Base-by-base conservation (phyloP, 2,329 filamentous ascomycete species). In the Pseudocercospora ulei region DNA sequence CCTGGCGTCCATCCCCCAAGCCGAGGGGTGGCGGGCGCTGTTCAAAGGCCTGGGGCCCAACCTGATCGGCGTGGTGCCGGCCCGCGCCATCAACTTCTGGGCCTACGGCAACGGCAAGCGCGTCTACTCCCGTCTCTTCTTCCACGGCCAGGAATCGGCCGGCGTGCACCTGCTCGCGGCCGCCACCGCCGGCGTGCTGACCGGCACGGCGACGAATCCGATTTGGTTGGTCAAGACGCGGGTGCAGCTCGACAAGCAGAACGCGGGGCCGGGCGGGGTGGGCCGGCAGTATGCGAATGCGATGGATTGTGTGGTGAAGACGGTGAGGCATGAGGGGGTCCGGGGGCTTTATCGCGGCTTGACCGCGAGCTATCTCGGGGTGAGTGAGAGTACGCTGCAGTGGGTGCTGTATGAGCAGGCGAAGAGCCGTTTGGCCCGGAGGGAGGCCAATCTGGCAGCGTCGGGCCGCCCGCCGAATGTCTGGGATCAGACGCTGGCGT, bases 151-250 rank as follows among this genome's bases (percentile, higher is more conserved):
- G 52, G 75, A 86, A 56, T 73, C 76, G 8, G 73, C 81, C 0
- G 81, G 75, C 70, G 78, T 94, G 7, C 85, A 94, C 59, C 69
- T 94, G 5, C 67, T 74, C 30, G 79, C 85, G 1, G 87, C 82
- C 3, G 76, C 82, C 1, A 70, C 73, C 9, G 86, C 87, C 1
- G 87, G 87, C 2, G 74, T 95, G 27, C 78, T 80, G 4, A 95
- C 88, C 0, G 83, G 83, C 30, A 95, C 88, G 1, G 83, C 81
- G 13, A 96, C 87, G 23, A 95, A 95, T 62, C 87, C 87, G 1
- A 94, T 96, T 56, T 96, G 87, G 87, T 73, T 96, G 47, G 77
- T 96, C 57, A 96, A 96, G 71, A 96, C 87, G 25, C 72, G 87
- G 19, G 61, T 96, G 52, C 87, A 96, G 64, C 73, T 96, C 20